These are phyloP conservation scores for Metarhizium rileyi DNA, from an alignment of 2,329 filamentous ascomycete genomes.

Conservation along the genomic window DNA sequence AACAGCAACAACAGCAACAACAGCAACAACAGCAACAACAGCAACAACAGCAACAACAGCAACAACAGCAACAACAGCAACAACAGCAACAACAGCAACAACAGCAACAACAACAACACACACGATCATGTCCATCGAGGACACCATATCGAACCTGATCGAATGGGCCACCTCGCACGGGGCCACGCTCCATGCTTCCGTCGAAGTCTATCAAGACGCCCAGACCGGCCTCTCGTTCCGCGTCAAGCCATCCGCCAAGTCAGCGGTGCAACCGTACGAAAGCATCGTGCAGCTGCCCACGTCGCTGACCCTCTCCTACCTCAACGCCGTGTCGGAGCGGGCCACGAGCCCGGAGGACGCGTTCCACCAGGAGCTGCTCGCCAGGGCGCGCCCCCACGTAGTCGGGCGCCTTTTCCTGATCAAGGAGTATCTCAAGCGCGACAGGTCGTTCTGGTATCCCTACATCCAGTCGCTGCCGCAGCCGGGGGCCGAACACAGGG, in stretches of 20 bases:
- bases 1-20: too few species aligned
- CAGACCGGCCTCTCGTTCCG: slow-evolving; percentile 45
- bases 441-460: slow-evolving; percentile 54
- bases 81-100: too few species aligned
- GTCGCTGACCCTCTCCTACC: slow-evolving; percentile 46
- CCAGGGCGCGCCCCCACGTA: slow-evolving; percentile 44
- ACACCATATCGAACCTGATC: slow-evolving; percentile 27
- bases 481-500: slow-evolving; percentile 34
- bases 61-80: too few species aligned
- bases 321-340: slow-evolving; percentile 37
- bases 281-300: slow-evolving; percentile 43
- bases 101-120: too few species aligned
- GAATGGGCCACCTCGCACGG: slow-evolving; percentile 38
- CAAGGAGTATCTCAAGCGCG: slow-evolving; percentile 52
- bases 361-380: slow-evolving; percentile 43
- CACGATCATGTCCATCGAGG: slow-evolving; percentile 10
- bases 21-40: too few species aligned
- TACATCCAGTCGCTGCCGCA: slow-evolving; percentile 59
- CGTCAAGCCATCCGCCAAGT: slow-evolving; percentile 26
- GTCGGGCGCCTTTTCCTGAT: slow-evolving; percentile 59
- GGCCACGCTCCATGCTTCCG: slow-evolving; percentile 36
- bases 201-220: slow-evolving; percentile 43
- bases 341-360: slow-evolving; percentile 10
- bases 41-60: too few species aligned
- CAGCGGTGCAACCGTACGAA: slow-evolving; percentile 25